phyloP scores from a whole-genome alignment of 2,329 filamentous ascomycete species.

The Fusarium ramigenum region DNA sequence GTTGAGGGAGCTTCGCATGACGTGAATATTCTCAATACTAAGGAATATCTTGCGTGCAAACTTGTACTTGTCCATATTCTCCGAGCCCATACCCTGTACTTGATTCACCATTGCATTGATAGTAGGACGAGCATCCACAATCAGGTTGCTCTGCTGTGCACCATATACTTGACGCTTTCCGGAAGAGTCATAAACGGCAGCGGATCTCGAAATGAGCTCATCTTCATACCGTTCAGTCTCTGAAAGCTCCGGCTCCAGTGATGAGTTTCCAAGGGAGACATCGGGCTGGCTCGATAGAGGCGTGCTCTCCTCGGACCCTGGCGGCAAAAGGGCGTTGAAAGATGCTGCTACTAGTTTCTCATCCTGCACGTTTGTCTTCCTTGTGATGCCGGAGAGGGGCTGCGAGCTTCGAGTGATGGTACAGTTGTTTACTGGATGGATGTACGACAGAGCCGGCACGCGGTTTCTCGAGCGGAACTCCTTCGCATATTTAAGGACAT shows the following conservation, averaged over 20 bases:
- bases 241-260: slow-evolving; percentile 60
- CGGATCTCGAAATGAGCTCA: slow-evolving; percentile 63
- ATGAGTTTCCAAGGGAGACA: slow-evolving; percentile 47
- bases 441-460: slow-evolving; percentile 89
- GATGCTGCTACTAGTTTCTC: slow-evolving; percentile 93
- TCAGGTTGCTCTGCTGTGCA: slow-evolving; percentile 91
- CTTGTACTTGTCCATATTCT: slow-evolving; percentile 98
- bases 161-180: slow-evolving; percentile 80
- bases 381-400: slow-evolving; percentile 84
- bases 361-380: slow-evolving; percentile 93
- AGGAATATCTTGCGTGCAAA: slow-evolving; percentile 92
- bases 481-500: slow-evolving; percentile 91
- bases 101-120: slow-evolving; percentile 97
- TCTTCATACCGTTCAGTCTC: slow-evolving; percentile 75
- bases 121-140: slow-evolving; percentile 93
- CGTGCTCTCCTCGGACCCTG: slow-evolving; percentile 47
- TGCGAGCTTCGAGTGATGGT: slow-evolving; percentile 96
- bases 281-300: slow-evolving; percentile 61
- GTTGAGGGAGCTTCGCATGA: slow-evolving; percentile 91
- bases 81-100: slow-evolving; percentile 89
- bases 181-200: slow-evolving; percentile 62
- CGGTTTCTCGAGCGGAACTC: slow-evolving; percentile 88
- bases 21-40: slow-evolving; percentile 97
- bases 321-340: slow-evolving; percentile 64
- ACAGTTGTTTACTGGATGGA: slow-evolving; percentile 97